Evolutionary conservation across 2,329 filamentous ascomycete genomes (phyloP).

Genomic region (Cordyceps farinosa): DNA sequence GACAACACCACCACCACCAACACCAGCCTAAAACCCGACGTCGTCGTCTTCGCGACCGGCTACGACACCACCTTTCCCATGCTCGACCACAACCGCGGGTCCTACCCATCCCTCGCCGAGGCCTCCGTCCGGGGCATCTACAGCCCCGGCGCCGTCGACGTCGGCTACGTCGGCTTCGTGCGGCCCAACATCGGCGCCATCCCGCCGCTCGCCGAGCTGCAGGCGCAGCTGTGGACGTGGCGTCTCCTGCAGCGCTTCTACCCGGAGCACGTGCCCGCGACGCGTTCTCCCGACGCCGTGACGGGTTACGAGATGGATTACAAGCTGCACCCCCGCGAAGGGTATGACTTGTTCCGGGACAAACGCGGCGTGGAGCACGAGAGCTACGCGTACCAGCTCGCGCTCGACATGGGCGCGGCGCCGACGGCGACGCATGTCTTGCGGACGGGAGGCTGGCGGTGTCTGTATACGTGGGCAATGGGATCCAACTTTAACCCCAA

Average conservation of each 20-base stretch:
- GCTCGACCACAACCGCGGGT: slow-evolving; percentile 26
- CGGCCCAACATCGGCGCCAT: slow-evolving; percentile 45
- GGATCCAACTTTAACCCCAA: slow-evolving; percentile 48
- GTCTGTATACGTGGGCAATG: slow-evolving; percentile 45
- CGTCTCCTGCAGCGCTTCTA: slow-evolving; percentile 34
- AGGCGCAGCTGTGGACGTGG: slow-evolving; percentile 46
- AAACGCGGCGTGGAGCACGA: slow-evolving; percentile 47
- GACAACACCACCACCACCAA: slow-evolving; percentile 7
- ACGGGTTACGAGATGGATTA: slow-evolving; percentile 39
- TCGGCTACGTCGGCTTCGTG: slow-evolving; percentile 47
- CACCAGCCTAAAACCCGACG: slow-evolving; percentile 31
- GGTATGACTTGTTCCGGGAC: slow-evolving; percentile 32
- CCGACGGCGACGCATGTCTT: slow-evolving; percentile 36
- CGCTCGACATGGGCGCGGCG: slow-evolving; percentile 43
- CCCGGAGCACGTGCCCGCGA: slow-evolving; percentile 22
- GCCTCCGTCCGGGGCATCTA: slow-evolving; percentile 54
- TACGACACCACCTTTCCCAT: slow-evolving; percentile 42
- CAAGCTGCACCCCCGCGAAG: slow-evolving; percentile 32
- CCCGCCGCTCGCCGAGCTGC: slow-evolving; percentile 46
- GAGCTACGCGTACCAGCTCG: slow-evolving; percentile 48
- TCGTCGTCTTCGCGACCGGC: slow-evolving; percentile 46
- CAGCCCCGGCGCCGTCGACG: slow-evolving; percentile 33
- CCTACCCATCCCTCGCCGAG: slow-evolving; percentile 41
- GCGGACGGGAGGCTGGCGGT: slow-evolving; percentile 34
- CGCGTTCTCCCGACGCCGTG: slow-evolving; percentile 24